phyloP scores from a whole-genome alignment of 768 basidiomycete genomes.

The Chiua virens region DNA sequence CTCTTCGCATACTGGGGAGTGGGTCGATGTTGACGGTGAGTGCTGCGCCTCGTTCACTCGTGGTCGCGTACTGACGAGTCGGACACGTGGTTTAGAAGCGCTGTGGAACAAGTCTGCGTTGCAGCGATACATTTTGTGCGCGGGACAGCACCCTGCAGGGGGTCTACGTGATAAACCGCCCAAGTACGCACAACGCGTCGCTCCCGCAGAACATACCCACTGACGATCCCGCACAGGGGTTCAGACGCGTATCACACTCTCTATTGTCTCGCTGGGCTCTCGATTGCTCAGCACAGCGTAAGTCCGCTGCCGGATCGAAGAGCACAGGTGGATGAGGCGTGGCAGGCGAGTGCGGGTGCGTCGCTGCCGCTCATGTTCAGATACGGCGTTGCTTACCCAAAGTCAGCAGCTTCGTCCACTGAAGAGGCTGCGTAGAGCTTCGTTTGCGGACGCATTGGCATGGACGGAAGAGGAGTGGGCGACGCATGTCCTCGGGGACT shows the following conservation, averaged over 20 bases:
- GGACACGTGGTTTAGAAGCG: constrained; percentile 33
- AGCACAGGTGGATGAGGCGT: constrained; percentile 35
- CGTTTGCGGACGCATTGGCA: constrained; percentile 55
- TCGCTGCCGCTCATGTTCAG: not conserved
- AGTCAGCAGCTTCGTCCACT: constrained; percentile 22
- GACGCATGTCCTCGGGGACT: constrained; percentile 55
- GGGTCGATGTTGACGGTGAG: constrained; percentile 75
- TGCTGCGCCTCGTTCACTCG: not conserved
- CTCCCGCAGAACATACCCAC: too few relatives aligned
- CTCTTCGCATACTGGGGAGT: constrained; percentile 43
- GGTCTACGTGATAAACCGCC: constrained; percentile 95
- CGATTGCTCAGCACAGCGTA: constrained; percentile 82
- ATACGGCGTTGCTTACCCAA: constrained; percentile 7
- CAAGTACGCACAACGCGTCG: constrained; percentile 52
- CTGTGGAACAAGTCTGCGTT: constrained; percentile 65
- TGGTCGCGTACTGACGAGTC: not conserved
- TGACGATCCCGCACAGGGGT: constrained; percentile 42
- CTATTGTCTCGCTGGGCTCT: constrained; percentile 89
- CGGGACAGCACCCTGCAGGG: constrained; percentile 82
- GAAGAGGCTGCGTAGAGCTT: constrained; percentile 38
- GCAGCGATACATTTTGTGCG: constrained; percentile 84
- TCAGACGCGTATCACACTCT: constrained; percentile 95
- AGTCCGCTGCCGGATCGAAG: constrained; percentile 42
- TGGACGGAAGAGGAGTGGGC: constrained; percentile 72
- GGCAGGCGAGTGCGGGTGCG: constrained; percentile 33